Evolutionary conservation across 2,329 filamentous ascomycete species (phyloP).

Genomic region (Cladophialophora exuberans): DNA sequence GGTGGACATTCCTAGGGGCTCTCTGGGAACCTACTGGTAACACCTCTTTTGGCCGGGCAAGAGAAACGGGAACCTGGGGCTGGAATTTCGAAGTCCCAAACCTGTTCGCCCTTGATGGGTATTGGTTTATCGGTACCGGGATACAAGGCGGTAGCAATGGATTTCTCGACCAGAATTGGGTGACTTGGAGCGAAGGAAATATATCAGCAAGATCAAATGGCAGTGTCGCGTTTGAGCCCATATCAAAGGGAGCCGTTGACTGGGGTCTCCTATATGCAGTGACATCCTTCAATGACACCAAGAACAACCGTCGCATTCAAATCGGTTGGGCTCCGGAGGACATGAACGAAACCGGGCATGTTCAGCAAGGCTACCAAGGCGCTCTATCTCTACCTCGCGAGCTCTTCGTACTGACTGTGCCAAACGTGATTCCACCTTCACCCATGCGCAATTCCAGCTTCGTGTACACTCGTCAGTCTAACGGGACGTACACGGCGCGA

Average conservation of each 20-base stretch:
- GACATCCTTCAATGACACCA: constrained; percentile 17
- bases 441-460: constrained; percentile 1
- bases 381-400: constrained; percentile 51
- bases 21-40: constrained; percentile 25
- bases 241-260: constrained; percentile 9
- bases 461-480: neutral
- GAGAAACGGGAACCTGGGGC: constrained; percentile 40
- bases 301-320: constrained; percentile 17
- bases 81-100: constrained; percentile 54
- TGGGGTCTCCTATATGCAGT: constrained; percentile 15
- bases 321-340: constrained; percentile 10
- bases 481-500: constrained; percentile 43
- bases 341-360: constrained; percentile 1
- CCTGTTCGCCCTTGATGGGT: constrained; percentile 45
- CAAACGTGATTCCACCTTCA: constrained; percentile 35
- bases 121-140: constrained; percentile 2
- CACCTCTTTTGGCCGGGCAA: constrained; percentile 22
- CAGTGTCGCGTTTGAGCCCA: constrained; percentile 2
- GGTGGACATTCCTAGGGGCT: constrained; percentile 31
- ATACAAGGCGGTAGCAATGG: neutral
- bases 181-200: constrained; percentile 9
- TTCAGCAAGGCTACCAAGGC: constrained; percentile 35
- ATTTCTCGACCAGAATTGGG: neutral
- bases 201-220: constrained; percentile 5
- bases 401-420: constrained; percentile 43